These are phyloP conservation scores for Hypoxylon subgilvum DNA, from an alignment of 495 filamentous ascomycete species.

Conservation along the genomic window DNA sequence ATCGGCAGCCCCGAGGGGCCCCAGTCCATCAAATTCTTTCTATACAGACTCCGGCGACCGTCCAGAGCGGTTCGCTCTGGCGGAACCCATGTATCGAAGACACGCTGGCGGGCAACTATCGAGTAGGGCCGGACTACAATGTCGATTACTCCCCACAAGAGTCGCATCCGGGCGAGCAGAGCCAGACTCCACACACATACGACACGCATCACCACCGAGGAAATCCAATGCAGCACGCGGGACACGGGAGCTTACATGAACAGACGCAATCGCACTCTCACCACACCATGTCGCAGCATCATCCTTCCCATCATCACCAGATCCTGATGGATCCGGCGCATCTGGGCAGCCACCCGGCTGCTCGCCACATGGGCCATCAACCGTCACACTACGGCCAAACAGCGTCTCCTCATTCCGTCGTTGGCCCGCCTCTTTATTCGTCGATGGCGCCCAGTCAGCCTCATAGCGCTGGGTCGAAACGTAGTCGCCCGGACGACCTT, in stretches of 20 bases:
- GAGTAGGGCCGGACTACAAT: constrained; percentile 64
- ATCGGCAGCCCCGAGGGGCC: constrained; percentile 55
- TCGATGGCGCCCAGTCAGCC: constrained; percentile 53
- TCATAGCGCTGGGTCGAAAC: constrained; percentile 51
- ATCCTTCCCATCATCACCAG: constrained; percentile 56
- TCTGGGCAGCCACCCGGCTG: constrained; percentile 51
- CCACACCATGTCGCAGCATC: constrained; percentile 59
- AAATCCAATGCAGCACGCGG: constrained; percentile 46
- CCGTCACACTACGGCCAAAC: constrained; percentile 51
- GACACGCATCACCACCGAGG: constrained; percentile 55
- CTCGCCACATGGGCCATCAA: constrained; percentile 55
- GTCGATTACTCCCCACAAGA: constrained; percentile 69
- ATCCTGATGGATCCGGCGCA: constrained; percentile 56
- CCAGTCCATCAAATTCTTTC: constrained; percentile 56
- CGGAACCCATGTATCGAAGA: constrained; percentile 72
- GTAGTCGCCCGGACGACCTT: constrained; percentile 56
- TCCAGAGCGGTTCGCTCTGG: constrained; percentile 74
- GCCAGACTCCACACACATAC: constrained; percentile 58
- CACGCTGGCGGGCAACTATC: constrained; percentile 71
- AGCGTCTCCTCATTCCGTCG: constrained; percentile 51
- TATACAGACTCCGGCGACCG: constrained; percentile 64
- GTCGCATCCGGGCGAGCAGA: constrained; percentile 62
- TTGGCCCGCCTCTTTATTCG: constrained; percentile 51
- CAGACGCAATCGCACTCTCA: constrained; percentile 51
- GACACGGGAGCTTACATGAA: constrained; percentile 55